These are phyloP conservation scores for Epichloe festucae DNA, from an alignment of 2,329 filamentous ascomycete genomes.

Conservation along the genomic window DNA sequence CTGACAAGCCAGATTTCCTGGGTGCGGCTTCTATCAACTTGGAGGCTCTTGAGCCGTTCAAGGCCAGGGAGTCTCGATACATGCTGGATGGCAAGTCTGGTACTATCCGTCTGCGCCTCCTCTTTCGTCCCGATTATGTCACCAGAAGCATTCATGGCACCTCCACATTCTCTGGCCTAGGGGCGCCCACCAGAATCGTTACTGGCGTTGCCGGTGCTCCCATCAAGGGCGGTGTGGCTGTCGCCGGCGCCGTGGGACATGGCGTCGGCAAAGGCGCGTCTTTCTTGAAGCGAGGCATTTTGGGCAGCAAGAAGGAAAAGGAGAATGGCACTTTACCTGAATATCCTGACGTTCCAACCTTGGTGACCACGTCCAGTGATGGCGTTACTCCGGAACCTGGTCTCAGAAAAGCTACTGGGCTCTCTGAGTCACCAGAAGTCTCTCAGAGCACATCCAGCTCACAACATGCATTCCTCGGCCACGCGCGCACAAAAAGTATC, in stretches of 20 bases:
- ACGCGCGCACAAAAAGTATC: constrained; percentile 43
- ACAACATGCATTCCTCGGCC: constrained; percentile 20
- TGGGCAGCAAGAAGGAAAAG: constrained; percentile 55
- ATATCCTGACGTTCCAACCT: constrained; percentile 26
- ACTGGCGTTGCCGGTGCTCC: constrained; percentile 70
- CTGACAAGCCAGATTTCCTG: constrained; percentile 85
- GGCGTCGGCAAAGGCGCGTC: constrained; percentile 81
- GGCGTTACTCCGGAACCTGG: constrained; percentile 23
- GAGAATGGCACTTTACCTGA: constrained; percentile 36
- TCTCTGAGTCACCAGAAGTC: constrained; percentile 22
- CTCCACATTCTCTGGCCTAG: constrained; percentile 85
- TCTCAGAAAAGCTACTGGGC: constrained; percentile 28
- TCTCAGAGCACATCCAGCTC: constrained; percentile 11
- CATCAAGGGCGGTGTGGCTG: constrained; percentile 81
- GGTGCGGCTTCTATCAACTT: constrained; percentile 67
- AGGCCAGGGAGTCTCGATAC: constrained; percentile 60
- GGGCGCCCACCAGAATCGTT: constrained; percentile 75
- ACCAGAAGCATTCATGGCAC: constrained; percentile 77
- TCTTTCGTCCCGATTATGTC: constrained; percentile 91
- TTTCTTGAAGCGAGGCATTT: constrained; percentile 78
- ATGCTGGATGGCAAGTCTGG: constrained; percentile 83
- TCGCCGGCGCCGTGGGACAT: constrained; percentile 57
- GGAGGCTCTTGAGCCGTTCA: constrained; percentile 72
- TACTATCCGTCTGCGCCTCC: constrained; percentile 63
- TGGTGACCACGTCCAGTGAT: constrained; percentile 15